phyloP scores from a whole-genome alignment of 2,329 filamentous ascomycete genomes.

The Fusarium redolens region DNA sequence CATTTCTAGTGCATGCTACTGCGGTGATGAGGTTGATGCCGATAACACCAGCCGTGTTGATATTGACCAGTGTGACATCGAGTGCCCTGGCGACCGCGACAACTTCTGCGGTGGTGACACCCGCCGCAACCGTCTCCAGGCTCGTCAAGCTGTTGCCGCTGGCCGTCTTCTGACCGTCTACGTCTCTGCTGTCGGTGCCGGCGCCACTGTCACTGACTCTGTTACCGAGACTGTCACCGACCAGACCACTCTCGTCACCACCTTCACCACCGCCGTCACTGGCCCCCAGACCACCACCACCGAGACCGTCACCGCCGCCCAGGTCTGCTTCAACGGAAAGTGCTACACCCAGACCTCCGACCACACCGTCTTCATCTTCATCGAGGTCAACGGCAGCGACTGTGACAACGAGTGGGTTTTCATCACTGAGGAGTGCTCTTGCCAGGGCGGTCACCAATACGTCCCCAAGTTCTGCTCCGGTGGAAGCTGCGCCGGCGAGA shows the following conservation, averaged over 20 bases:
- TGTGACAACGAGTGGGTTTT: constrained; percentile 31
- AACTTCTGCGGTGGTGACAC: constrained; percentile 33
- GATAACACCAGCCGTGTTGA: background rate
- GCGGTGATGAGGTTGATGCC: constrained; percentile 16
- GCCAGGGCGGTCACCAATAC: constrained; percentile 31
- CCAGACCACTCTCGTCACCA: constrained; percentile 23
- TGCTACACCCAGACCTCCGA: constrained; percentile 3
- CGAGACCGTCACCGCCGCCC: constrained; percentile 25
- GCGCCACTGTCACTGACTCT: background rate
- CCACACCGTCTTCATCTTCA: constrained; percentile 29
- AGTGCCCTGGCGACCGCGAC: constrained; percentile 30
- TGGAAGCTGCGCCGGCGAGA: constrained; percentile 23
- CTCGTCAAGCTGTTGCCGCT: constrained; percentile 26
- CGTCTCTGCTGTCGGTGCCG: background rate
- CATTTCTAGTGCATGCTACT: constrained; percentile 36
- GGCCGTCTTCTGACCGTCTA: constrained; percentile 33
- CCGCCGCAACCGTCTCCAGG: constrained; percentile 12
- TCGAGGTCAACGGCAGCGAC: constrained; percentile 24
- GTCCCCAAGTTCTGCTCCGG: constrained; percentile 25
- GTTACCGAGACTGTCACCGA: constrained; percentile 11
- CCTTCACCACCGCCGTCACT: constrained; percentile 10
- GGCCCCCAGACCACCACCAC: background rate
- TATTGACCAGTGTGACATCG: constrained; percentile 13
- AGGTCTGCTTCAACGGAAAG: constrained; percentile 15
- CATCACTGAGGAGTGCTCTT: constrained; percentile 27